Evolutionary conservation across 192 early-diverging fungal species (phyloP), one percentile per base, ranked within the genome.

Genomic region (Dimargaris cristalligena): DNA sequence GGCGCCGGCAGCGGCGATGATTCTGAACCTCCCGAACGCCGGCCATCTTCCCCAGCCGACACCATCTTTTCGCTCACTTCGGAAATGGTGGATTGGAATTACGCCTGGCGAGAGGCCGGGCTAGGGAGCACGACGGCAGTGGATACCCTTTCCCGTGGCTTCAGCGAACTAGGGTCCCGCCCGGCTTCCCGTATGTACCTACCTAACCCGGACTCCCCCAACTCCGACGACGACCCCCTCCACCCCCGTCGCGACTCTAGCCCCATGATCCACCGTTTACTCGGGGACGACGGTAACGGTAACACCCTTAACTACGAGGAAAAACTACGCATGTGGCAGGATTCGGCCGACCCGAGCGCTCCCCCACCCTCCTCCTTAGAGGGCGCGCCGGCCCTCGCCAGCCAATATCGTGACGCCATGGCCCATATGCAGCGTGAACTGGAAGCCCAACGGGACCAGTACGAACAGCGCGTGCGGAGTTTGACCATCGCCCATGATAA

Each of bases 81-180:
- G 1, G 76, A 82, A 55, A 61, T 74, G 23, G 78, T 79, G 8
- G 88, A 88, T 62, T 91, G 86, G 85, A 82, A 81, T 34, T 86
- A 75, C 68, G 86, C 86, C 1, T 80, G 78, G 65, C 72, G 74
- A 26, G 85, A 90, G 65, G 80, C 78, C 0, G 76, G 80, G 20
- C 68, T 79, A 16, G 79, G 81, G 47, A 61, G 73, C 13, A 67
- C 66, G 34, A 51, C 59, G 25, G 48, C 63, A 4, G 60, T 68
- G 33, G 65, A 69, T 14, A 73, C 78, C 46, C 74, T 75, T 58
- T 56, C 69, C 2, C 70, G 70, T 31, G 76, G 73, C 23, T 60
- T 80, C 23, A 77, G 54, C 30, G 54, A 56, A 29, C 31, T 56
- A 18, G 32, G 32, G 8, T 56, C 54, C 32, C 54, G 54, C 34